Base-by-base conservation (phyloP, 2,329 filamentous ascomycete genomes). In the Beauveria asiatica region DNA sequence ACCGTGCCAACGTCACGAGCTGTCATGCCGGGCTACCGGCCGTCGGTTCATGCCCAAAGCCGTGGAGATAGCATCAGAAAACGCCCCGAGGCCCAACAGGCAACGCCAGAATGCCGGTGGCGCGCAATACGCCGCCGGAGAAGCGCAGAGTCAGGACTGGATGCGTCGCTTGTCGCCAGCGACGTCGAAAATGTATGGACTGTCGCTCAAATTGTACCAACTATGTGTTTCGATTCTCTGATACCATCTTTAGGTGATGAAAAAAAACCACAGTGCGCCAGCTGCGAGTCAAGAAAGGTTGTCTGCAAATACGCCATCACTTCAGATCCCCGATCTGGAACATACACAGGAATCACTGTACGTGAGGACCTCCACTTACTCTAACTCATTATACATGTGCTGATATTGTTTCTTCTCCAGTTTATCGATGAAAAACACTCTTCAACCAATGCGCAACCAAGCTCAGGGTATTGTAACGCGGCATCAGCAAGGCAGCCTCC, bases 141-240 rank as follows among this genome's bases (percentile, higher is more conserved):
- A 65, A 64, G 48, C 62, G 64, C 45, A 62, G 65, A 27, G 65
- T 66, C 19, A 63, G 62, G n/a, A 66, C 65, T 23, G 65, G 64
- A 8, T 66, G 65, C 30, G 33, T 65, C 27, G 59, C 61, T 11
- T 66, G 65, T 50, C 62, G 65, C 39, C 63, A 62, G 52, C 51
- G 65, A 42, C 60, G 65, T 39, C 58, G 65, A 37, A 66, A 66
- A 57, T 66, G 65, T 64, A 63, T 39, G 5, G 3, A 45, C 13
- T 25, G 21, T 21, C 11, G 6, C 37, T 16, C 3, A 27, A 23
- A 17, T 13, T 16, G 33, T 37, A 1, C 13, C 6, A 25, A n/a
- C 21, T 10, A 1, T 21, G 17, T 37, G 17, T 8, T 23, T 16
- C 1, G 1, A 8, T 8, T 8, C 2, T 27, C 17, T 23, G 7